Conservation (phyloP, 164 flowering plant genomes). For the Chimonanthus praecox region DNA sequence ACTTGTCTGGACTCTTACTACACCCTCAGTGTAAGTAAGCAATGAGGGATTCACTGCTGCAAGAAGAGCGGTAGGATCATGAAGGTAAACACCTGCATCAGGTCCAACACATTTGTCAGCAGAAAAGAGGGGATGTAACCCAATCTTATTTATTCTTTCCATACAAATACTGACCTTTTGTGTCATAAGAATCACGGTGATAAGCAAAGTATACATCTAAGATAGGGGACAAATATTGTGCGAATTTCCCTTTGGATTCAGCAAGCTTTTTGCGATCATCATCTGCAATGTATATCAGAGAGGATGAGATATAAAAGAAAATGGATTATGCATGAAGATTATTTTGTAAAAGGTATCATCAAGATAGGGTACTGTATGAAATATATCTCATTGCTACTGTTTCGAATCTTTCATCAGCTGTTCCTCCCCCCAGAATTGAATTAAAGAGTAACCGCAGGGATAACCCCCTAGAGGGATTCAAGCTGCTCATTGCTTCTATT, state of each 20-base stretch:
- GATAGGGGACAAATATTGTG: slow-evolving; percentile 73
- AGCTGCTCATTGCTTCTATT: too few relatives aligned
- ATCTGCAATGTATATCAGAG: slow-evolving; percentile 32
- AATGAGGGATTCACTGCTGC: slow-evolving; percentile 84
- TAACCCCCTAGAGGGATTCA: too few relatives aligned
- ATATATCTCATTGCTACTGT: too few relatives aligned
- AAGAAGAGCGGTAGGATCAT: slow-evolving; percentile 81
- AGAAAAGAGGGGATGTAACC: slow-evolving; percentile 1
- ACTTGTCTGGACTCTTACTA: slow-evolving; percentile 79
- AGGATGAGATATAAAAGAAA: neutral
- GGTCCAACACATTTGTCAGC: slow-evolving; percentile 7
- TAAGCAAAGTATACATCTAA: slow-evolving; percentile 66
- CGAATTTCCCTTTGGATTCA: slow-evolving; percentile 60
- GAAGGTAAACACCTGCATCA: slow-evolving; percentile 88
- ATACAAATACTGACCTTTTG: slow-evolving; percentile 42
- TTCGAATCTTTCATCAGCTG: too few relatives aligned
- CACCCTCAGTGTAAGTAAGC: slow-evolving; percentile 72
- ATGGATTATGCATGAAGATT: neutral
- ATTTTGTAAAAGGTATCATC: too few relatives aligned
- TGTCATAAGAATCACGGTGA: slow-evolving; percentile 65
- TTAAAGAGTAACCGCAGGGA: too few relatives aligned
- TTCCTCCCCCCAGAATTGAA: too few relatives aligned
- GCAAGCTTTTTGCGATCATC: slow-evolving; percentile 58
- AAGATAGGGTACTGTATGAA: too few relatives aligned
- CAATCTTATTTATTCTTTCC: neutral